These are phyloP conservation scores for Magnusiomyces fungicola DNA, from an alignment of 1,139 yeast genomes.

Conservation along the genomic window DNA sequence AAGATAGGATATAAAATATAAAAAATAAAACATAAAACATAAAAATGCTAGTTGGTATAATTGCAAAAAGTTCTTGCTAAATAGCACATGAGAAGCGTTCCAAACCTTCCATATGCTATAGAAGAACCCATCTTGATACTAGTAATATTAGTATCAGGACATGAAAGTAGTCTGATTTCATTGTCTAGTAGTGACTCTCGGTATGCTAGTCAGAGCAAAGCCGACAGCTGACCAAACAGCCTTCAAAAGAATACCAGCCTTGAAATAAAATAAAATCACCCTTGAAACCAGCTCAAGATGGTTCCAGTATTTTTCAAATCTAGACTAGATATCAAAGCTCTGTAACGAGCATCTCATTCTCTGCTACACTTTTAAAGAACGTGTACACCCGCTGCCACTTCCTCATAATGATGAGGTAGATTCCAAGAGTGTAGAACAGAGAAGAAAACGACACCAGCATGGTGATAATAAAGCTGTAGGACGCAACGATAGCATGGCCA, in stretches of 20 bases:
- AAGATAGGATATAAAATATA: too few relatives aligned
- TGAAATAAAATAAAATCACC: too few relatives aligned
- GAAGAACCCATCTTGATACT: too few relatives aligned
- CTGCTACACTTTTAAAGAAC: background rate
- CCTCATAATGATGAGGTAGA: slow-evolving; percentile 8
- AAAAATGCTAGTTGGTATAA: too few relatives aligned
- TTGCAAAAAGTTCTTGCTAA: too few relatives aligned
- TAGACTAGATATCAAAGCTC: background rate
- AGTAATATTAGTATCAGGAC: too few relatives aligned
- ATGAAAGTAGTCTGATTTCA: too few relatives aligned
- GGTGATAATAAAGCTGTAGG: slow-evolving; percentile 9
- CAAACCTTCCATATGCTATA: too few relatives aligned
- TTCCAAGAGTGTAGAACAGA: slow-evolving; percentile 8
- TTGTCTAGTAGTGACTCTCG: too few relatives aligned
- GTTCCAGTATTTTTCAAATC: background rate
- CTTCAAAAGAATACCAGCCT: background rate
- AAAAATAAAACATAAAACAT: too few relatives aligned
- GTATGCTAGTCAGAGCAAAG: background rate
- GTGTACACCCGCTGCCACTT: slow-evolving; percentile 6
- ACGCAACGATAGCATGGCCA: slow-evolving; percentile 5
- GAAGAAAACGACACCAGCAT: slow-evolving; percentile 10
- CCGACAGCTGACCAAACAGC: too few relatives aligned
- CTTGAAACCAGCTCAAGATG: background rate
- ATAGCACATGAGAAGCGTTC: too few relatives aligned
- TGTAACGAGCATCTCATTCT: background rate